These are phyloP conservation scores for Cadophora malorum DNA, from an alignment of 2,329 filamentous ascomycete species.

Conservation along the genomic window DNA sequence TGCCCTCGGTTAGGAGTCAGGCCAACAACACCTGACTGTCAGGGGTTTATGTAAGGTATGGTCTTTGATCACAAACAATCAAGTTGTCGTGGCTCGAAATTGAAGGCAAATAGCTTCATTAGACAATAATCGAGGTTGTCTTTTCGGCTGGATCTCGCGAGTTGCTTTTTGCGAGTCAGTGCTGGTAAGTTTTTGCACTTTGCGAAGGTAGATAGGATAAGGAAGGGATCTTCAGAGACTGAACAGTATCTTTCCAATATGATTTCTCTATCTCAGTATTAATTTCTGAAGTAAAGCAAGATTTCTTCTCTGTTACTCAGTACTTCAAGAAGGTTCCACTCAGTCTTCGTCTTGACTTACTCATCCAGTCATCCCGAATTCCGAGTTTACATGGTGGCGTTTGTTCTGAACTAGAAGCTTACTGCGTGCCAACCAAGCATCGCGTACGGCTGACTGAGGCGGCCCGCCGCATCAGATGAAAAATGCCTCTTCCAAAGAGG, in stretches of 20 bases:
- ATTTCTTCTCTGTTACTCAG: no score
- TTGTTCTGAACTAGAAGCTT: slow-evolving; percentile 5
- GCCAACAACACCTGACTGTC: not conserved
- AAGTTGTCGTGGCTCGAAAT: not conserved
- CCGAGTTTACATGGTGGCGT: slow-evolving; percentile 1
- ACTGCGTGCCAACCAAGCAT: slow-evolving; percentile 5
- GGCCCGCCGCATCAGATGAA: slow-evolving; percentile 4
- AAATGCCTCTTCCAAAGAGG: not conserved
- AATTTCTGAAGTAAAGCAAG: no score
- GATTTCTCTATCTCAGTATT: not conserved
- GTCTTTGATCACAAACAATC: not conserved
- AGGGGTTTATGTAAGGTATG: not conserved
- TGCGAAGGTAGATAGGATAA: not conserved
- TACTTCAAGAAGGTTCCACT: not conserved
- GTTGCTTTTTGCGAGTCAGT: slow-evolving; percentile 4
- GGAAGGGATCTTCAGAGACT: not conserved
- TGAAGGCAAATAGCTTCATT: not conserved
- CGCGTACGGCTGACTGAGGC: slow-evolving; percentile 6
- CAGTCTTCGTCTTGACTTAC: not conserved
- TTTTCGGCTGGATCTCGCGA: not conserved
- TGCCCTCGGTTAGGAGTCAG: not conserved
- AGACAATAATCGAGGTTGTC: not conserved
- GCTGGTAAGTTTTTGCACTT: slow-evolving; percentile 6
- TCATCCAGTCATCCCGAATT: not conserved
- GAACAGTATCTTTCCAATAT: not conserved